Percentiles rank a stretch among this genome's conserved stretches.
These are phyloP conservation scores for Pythium coloratum DNA, from an alignment of 352 stramenopile species.

Conservation along the genomic window DNA sequence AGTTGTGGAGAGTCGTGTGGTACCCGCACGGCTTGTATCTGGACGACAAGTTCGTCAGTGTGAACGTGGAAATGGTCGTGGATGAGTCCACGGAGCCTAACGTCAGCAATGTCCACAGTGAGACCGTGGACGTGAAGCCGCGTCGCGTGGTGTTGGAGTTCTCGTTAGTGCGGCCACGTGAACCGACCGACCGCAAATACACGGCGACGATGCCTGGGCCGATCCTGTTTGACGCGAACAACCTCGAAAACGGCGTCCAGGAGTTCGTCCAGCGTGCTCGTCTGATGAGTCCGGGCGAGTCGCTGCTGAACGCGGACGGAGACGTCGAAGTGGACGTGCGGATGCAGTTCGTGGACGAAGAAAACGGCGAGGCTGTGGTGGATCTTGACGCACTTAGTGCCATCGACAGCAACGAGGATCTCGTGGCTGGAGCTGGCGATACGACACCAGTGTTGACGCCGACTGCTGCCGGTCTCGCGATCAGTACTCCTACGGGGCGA, in stretches of 20 bases:
- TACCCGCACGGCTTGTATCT: slow-evolving; percentile 48
- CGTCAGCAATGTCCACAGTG: not conserved
- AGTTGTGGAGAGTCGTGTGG: slow-evolving; percentile 66
- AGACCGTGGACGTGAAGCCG: not conserved
- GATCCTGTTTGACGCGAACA: slow-evolving; percentile 53
- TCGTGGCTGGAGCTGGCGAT: slow-evolving; percentile 8
- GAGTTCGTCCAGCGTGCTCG: slow-evolving; percentile 48
- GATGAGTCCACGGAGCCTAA: slow-evolving; percentile 5
- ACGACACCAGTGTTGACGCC: slow-evolving; percentile 25
- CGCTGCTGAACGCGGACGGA: slow-evolving; percentile 46
- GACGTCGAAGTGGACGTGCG: slow-evolving; percentile 50
- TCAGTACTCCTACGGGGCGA: slow-evolving; percentile 14
- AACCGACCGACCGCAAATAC: slow-evolving; percentile 23
- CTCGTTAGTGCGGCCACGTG: slow-evolving; percentile 39
- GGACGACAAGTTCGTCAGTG: slow-evolving; percentile 46
- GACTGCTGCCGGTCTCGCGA: slow-evolving; percentile 9
- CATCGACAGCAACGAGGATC: slow-evolving; percentile 24
- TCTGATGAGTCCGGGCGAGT: slow-evolving; percentile 47
- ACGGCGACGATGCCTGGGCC: slow-evolving; percentile 39
- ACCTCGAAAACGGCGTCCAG: slow-evolving; percentile 53
- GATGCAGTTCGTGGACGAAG: slow-evolving; percentile 32
- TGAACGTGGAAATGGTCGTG: slow-evolving; percentile 61
- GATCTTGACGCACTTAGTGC: slow-evolving; percentile 23
- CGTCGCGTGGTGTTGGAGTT: slow-evolving; percentile 41
- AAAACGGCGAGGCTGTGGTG: slow-evolving; percentile 16